phyloP scores from a whole-genome alignment of 2,329 filamentous ascomycete species.

The Scedosporium dehoogii region DNA sequence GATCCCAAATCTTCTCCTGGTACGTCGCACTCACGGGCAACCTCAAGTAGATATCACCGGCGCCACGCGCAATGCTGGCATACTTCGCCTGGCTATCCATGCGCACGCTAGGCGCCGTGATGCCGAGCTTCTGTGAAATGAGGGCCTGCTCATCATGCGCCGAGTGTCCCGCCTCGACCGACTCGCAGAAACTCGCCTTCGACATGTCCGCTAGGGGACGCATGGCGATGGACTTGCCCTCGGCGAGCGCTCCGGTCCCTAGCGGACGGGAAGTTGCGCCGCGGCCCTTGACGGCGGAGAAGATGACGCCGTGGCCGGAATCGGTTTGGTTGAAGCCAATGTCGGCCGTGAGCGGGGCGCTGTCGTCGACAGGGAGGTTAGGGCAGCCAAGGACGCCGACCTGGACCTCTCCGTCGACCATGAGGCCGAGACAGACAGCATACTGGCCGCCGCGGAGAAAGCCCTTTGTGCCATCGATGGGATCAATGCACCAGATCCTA shows the following conservation, averaged over 20 bases:
- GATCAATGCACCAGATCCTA: slow-evolving; percentile 92
- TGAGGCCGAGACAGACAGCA: slow-evolving; percentile 82
- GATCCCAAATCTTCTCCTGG: slow-evolving; percentile 99
- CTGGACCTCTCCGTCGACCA: slow-evolving; percentile 88
- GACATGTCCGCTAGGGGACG: slow-evolving; percentile 62
- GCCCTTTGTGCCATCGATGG: slow-evolving; percentile 95
- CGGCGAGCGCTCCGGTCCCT: slow-evolving; percentile 39
- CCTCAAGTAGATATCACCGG: slow-evolving; percentile 88
- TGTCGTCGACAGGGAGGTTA: slow-evolving; percentile 82
- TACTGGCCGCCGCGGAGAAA: slow-evolving; percentile 96
- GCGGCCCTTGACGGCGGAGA: slow-evolving; percentile 70
- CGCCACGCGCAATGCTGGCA: slow-evolving; percentile 84
- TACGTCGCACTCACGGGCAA: slow-evolving; percentile 79
- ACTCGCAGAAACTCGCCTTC: slow-evolving; percentile 89
- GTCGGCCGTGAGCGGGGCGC: slow-evolving; percentile 49
- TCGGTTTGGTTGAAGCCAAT: slow-evolving; percentile 58
- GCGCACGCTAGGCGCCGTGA: slow-evolving; percentile 79
- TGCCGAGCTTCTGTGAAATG: slow-evolving; percentile 76
- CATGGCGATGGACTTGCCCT: slow-evolving; percentile 51
- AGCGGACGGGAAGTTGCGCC: slow-evolving; percentile 76
- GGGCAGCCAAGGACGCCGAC: slow-evolving; percentile 93
- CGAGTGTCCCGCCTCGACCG: slow-evolving; percentile 87
- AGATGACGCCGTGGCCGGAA: slow-evolving; percentile 73
- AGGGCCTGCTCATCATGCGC: slow-evolving; percentile 67
- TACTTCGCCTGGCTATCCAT: slow-evolving; percentile 99